Evolutionary conservation across 2,329 filamentous ascomycete species (phyloP), one percentile per base, ranked within the genome.

Genomic region (Aspergillus novoparasiticus): DNA sequence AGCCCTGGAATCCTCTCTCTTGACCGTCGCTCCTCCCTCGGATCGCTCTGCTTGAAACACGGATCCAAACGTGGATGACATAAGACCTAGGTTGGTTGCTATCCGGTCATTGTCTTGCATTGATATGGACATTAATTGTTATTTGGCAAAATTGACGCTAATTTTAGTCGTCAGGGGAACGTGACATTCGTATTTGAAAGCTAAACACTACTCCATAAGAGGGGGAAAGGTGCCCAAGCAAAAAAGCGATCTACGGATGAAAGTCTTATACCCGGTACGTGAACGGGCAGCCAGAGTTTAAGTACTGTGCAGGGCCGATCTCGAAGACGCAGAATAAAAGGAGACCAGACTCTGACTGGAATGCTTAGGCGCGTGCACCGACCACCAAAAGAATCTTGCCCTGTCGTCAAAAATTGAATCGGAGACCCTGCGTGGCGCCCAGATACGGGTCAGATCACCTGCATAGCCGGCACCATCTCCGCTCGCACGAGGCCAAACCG

Each of bases 401-500:
- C 67, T 62, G 67, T 71, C 70, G 72, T 69, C 68, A 62, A 59
- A 65, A 65, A 66, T 57, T 63, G 60, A 62, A 60, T 60, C 63
- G 64, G 63, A 66, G 64, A 69, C 64, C 66, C 68, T 70, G 65
- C 59, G 67, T 66, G 66, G 66, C 68, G 66, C 62, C 61, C 64
- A 64, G 64, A 66, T 63, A 70, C 69, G 67, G 68, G 71, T 68
- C 69, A 68, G 61, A 73, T 76, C 69, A 72, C 75, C 68, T 77
- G 73, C 75, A 77, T 75, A 76, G 62, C 72, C 73, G 74, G 69
- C 67, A 72, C 71, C 69, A 70, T 70, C 66, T 66, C 67, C 69
- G 62, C 67, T 65, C 19, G 65, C 69, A 66, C 67, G 65, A 71
- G 65, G 61, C 61, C 64, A 69, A 68, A 59, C 68, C 68, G 68